Conservation (phyloP, 2,329 filamentous ascomycete genomes). For the Neoarthrinium moseri region DNA sequence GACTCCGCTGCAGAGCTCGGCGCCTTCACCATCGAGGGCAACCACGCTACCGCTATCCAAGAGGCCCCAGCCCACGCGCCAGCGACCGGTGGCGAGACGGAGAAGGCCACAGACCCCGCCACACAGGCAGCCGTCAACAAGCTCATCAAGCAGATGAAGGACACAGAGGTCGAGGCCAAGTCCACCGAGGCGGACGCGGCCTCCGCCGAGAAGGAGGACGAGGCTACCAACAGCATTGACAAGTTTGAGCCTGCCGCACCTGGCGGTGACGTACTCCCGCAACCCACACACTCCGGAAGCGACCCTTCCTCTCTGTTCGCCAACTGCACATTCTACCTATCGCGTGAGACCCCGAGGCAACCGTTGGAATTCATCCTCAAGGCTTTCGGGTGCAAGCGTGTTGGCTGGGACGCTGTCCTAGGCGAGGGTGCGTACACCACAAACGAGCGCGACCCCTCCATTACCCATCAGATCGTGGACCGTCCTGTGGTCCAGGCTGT, state of each 20-base stretch:
- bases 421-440: conserved; percentile 92
- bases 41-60: conserved; percentile 54
- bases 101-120: conserved; percentile 59
- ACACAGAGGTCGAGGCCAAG: conserved; percentile 39
- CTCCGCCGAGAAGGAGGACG: conserved; percentile 37
- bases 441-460: conserved; percentile 80
- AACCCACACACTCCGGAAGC: conserved; percentile 67
- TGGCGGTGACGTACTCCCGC: conserved; percentile 81
- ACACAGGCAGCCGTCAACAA: conserved; percentile 68
- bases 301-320: conserved; percentile 78
- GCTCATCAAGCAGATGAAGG: conserved; percentile 66
- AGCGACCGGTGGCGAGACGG: conserved; percentile 45
- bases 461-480: conserved; percentile 96
- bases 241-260: conserved; percentile 85
- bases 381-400: conserved; percentile 91
- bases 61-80: conserved; percentile 45
- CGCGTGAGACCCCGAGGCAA: conserved; percentile 87
- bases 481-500: conserved; percentile 71
- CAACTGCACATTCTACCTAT: conserved; percentile 87
- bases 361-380: conserved; percentile 91
- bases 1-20: conserved; percentile 86
- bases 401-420: conserved; percentile 90
- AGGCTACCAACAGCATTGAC: conserved; percentile 69
- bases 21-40: conserved; percentile 87
- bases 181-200: conserved; percentile 36